phyloP scores from a whole-genome alignment of 768 basidiomycete species.

The Crepidotus variabilis region DNA sequence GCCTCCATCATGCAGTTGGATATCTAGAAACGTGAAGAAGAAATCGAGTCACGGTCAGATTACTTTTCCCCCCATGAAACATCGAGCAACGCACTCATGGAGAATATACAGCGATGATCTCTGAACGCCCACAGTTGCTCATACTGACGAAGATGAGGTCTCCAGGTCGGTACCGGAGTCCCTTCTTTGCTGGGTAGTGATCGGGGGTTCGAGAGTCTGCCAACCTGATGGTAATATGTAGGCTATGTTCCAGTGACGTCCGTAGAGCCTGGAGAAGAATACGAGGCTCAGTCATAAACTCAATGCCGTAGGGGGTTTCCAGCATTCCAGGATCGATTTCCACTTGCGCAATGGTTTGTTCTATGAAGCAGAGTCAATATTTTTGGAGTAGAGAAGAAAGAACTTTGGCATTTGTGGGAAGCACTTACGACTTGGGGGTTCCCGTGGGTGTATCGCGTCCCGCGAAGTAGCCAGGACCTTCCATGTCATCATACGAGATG shows the following conservation, averaged over 20 bases:
- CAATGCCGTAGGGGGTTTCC: conserved; percentile 28
- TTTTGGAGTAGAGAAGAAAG: neutral
- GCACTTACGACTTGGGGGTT: conserved; percentile 22
- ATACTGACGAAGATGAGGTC: conserved; percentile 13
- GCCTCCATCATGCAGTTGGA: neutral
- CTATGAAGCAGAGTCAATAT: neutral
- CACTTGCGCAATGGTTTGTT: conserved; percentile 29
- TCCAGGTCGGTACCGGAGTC: conserved; percentile 7
- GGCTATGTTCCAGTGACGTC: conserved; percentile 34
- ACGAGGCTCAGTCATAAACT: conserved; percentile 26
- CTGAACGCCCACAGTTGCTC: conserved; percentile 6
- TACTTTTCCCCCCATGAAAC: no score
- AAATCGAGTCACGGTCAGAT: neutral
- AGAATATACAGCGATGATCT: conserved; percentile 4
- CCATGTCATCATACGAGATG: conserved; percentile 26
- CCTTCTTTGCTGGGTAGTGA: conserved; percentile 3
- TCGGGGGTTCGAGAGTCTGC: conserved; percentile 6
- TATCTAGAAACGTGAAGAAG: neutral
- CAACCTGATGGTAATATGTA: conserved; percentile 29
- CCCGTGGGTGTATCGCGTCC: conserved; percentile 16
- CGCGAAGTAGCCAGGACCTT: conserved; percentile 22
- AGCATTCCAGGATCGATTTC: conserved; percentile 30
- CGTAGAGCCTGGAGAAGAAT: conserved; percentile 35
- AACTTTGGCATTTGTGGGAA: neutral
- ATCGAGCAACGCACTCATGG: neutral